Evolutionary conservation across 352 stramenopile genomes (phyloP), one percentile per base, ranked within the genome.

Genomic region (Phytophthora meadii): DNA sequence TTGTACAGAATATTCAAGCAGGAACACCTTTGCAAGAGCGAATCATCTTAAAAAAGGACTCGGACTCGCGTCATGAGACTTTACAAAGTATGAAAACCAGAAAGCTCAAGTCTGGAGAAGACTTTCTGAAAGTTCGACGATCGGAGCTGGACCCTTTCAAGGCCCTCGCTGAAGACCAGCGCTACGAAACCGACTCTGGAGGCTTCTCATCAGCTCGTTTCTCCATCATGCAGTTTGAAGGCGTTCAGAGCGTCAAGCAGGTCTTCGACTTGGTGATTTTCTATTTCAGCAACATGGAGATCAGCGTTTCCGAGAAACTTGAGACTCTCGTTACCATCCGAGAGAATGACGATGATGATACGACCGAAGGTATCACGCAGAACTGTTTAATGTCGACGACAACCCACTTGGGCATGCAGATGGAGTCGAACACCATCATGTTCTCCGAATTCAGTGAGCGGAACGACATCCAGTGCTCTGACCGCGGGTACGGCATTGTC

Each of bases 201-300:
- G 78, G 85, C 27, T 84, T 77, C 11, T 81, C 71, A 54, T 82
- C 70, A 15, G 56, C 76, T 9, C 78, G 75, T 25, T 89, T 87
- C 54, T 76, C 81, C 24, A 72, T 81, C 15, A 70, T 79, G 32
- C 82, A 84, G 58, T 88, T 91, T 27, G 51, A 71, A 4, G 70
- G 54, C 9, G 51, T 65, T 1, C 39, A 64, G 19, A 75, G 66
- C 19, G 78, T 84, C 5, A 67, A 74, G 34, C 66, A 83, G 30
- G 66, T 89, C 8, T 86, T 84, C 47, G 79, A 89, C 22, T 66
- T 83, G 15, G 70, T 86, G 34, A 50, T 70, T 28, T 84, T 72
- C 55, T 89, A 84, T 70, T 70, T 84, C 19, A 56, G 64, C 45
- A 87, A 87, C 58, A 73, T 87, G 30, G 82, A 90, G 68, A 82